Conservation (phyloP, 164 flowering plant genomes). For the Berberis thunbergii region DNA sequence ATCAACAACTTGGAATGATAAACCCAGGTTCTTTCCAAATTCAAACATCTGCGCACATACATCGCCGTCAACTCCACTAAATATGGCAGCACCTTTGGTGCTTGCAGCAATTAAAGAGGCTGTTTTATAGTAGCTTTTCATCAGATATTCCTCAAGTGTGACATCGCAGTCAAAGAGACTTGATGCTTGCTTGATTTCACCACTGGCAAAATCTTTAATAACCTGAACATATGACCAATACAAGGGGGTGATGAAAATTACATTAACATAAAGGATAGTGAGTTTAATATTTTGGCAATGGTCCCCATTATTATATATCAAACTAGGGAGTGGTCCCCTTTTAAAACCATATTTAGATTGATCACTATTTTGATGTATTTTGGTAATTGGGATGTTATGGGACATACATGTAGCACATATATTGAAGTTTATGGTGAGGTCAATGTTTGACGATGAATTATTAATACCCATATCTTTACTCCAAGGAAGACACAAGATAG, state of each 20-base stretch:
- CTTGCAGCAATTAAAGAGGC: slow-evolving; percentile 92
- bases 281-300: background rate
- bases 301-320: background rate
- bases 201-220: slow-evolving; percentile 97
- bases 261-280: too few species aligned
- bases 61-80: slow-evolving; percentile 51
- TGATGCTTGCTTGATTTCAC: slow-evolving; percentile 97
- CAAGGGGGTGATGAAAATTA: too few species aligned
- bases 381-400: too few species aligned
- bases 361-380: too few species aligned
- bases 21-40: slow-evolving; percentile 82
- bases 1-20: slow-evolving; percentile 91
- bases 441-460: too few species aligned
- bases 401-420: too few species aligned
- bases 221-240: slow-evolving; percentile 34
- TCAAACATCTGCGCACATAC: slow-evolving; percentile 62
- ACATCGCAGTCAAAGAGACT: slow-evolving; percentile 80
- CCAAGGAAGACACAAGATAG: too few species aligned
- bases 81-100: slow-evolving; percentile 85
- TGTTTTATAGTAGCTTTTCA: slow-evolving; percentile 90
- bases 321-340: background rate
- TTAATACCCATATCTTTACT: too few species aligned
- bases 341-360: too few species aligned
- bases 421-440: too few species aligned
- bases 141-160: slow-evolving; percentile 69